Conservation (phyloP, 1,139 yeast species). For the Pichia terricola region DNA sequence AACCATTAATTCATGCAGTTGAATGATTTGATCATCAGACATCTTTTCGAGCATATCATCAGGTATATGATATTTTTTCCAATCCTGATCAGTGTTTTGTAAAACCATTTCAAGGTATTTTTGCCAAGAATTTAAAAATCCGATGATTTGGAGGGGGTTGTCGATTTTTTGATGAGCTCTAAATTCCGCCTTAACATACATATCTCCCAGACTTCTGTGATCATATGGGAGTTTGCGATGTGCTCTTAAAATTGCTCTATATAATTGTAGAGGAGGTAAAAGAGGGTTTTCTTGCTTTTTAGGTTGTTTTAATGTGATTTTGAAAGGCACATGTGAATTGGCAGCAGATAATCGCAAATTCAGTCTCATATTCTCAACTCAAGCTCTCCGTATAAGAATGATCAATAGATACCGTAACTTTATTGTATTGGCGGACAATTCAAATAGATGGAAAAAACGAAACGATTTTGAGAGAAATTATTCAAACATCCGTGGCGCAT, state of each 20-base stretch:
- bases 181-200: constrained; percentile 83
- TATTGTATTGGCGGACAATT: too few species aligned
- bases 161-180: constrained; percentile 74
- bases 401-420: too few species aligned
- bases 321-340: constrained; percentile 7
- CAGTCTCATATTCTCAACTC: too few species aligned
- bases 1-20: constrained; percentile 62
- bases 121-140: constrained; percentile 92
- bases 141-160: constrained; percentile 88
- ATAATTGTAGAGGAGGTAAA: constrained; percentile 72
- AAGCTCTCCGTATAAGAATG: too few species aligned
- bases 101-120: constrained; percentile 60
- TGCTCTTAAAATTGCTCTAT: constrained; percentile 70
- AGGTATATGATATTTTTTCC: constrained; percentile 61
- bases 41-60: constrained; percentile 62
- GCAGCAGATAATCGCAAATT: too few species aligned
- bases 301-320: constrained; percentile 45
- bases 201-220: constrained; percentile 75
- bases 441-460: too few species aligned
- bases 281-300: constrained; percentile 46
- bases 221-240: constrained; percentile 60
- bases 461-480: too few species aligned
- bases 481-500: too few species aligned
- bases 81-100: constrained; percentile 50
- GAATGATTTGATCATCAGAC: constrained; percentile 91